Base-by-base conservation (phyloP, 2,329 filamentous ascomycete genomes). In the Sclerotinia borealis region DNA sequence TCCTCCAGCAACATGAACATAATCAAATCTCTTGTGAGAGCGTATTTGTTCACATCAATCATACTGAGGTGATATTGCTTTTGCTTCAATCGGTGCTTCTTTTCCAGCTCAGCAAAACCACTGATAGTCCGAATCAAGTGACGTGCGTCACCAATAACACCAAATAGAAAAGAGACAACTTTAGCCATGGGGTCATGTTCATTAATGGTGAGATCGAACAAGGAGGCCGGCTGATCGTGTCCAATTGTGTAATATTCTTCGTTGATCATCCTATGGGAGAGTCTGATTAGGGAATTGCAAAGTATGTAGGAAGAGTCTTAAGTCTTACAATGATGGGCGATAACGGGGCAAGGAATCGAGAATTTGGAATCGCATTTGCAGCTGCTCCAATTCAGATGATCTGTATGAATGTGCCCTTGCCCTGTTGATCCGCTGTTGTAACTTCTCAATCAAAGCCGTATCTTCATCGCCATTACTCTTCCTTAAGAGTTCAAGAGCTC, bases 1-100 rank as follows among this genome's bases (percentile, higher is more conserved):
- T 66, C 56, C 6, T 67, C 63, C 15, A 66, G 39, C 8, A 67
- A 37, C 63, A 68, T 64, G 4, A 59, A 64, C 10, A 68, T 19
- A 2, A 68, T 34, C n/a, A 68, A 22, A 49, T 66, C 59, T 34
- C 65, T 55, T 11, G 47, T 41, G 34, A 68, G 22, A 6, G 55
- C 61, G 22, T 49, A 63, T 22, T 65, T 65, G 6, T 56, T 50
- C 37, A 67, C 54, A 41, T 68, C 63, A 31, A 65, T 64, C 25
- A 67, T 63, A 2, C 61, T 66, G 17, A 64, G 45, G 39, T 66
- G 66, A 59, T 64, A 68, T 17, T 19, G 9, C n/a, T 63, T 34
- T 56, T 62, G n/a, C 25, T 36, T 9, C n/a, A 62, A 39, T 29
- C 50, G 15, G 5, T 47, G 19, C 27, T 50, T 36, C 37, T 62